Conservation (phyloP, 2,329 filamentous ascomycete genomes). For the Pseudogymnoascus sp. region DNA sequence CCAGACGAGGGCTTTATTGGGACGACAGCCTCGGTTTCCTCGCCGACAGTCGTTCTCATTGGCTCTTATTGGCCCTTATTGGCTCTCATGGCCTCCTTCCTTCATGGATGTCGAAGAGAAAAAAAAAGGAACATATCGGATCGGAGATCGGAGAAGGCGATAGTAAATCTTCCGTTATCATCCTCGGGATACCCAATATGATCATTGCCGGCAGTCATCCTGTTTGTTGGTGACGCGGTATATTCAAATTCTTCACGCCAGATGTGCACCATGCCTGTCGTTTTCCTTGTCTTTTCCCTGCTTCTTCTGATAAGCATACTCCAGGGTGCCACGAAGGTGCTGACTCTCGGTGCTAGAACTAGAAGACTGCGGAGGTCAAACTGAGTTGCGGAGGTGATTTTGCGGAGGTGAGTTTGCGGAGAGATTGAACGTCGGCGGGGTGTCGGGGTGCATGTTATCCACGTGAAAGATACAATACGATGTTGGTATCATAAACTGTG, state of each 20-base stretch:
- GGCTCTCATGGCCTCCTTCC: not conserved
- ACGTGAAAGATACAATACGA: not conserved
- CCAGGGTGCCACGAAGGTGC: not conserved
- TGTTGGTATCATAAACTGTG: no score
- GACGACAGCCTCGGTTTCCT: not conserved
- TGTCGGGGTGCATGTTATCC: not conserved
- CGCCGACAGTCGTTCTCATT: no score
- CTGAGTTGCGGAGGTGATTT: not conserved
- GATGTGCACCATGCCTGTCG: not conserved
- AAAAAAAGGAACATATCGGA: not conserved
- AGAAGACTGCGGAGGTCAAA: not conserved
- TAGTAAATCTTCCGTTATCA: slow-evolving; percentile 3
- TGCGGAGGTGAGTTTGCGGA: not conserved
- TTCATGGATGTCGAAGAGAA: not conserved
- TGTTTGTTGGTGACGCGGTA: not conserved
- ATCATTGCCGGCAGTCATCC: not conserved
- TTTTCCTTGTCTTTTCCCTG: not conserved
- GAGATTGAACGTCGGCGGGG: not conserved
- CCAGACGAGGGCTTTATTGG: slow-evolving; percentile 4
- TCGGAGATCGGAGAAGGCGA: not conserved
- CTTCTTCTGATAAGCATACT: not conserved
- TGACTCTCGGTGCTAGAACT: not conserved
- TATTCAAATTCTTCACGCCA: not conserved
- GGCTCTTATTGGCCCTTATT: not conserved
- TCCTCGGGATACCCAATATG: not conserved